These are phyloP conservation scores for Aspergillus carlsbadensis DNA, from an alignment of 495 filamentous ascomycete species.

Conservation along the genomic window DNA sequence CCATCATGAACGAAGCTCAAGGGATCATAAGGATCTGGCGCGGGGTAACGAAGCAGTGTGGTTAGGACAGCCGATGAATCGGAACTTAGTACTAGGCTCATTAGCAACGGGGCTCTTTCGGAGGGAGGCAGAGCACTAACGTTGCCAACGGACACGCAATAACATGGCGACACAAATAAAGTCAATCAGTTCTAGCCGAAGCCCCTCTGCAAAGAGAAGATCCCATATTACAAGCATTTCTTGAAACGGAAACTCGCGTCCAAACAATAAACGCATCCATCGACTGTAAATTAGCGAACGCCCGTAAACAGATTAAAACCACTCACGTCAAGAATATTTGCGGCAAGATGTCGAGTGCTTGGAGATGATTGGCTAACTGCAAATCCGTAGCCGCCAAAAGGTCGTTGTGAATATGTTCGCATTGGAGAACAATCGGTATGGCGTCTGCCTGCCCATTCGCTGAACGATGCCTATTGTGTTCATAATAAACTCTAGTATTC, in stretches of 20 bases:
- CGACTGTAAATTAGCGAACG: constrained; percentile 52
- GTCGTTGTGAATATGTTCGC: constrained; percentile 80
- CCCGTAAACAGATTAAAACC: not conserved
- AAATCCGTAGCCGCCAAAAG: constrained; percentile 75
- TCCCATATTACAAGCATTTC: constrained; percentile 88
- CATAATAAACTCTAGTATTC: constrained; percentile 82
- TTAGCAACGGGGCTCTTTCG: constrained; percentile 20
- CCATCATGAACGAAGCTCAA: constrained; percentile 84
- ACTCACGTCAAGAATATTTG: constrained; percentile 91
- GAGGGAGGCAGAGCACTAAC: constrained; percentile 48
- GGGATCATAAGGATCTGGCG: constrained; percentile 59
- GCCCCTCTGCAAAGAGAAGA: constrained; percentile 82
- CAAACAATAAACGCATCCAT: constrained; percentile 93
- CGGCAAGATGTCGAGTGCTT: constrained; percentile 84
- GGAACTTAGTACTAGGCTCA: constrained; percentile 65
- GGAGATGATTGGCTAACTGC: constrained; percentile 78
- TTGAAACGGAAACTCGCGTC: constrained; percentile 88
- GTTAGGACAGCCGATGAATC: constrained; percentile 85
- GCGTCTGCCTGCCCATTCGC: constrained; percentile 46
- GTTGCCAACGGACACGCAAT: constrained; percentile 84
- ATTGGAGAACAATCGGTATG: constrained; percentile 82
- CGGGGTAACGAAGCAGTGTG: constrained; percentile 76
- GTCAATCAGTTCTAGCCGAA: constrained; percentile 78
- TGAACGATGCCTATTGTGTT: constrained; percentile 49
- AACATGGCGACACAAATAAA: constrained; percentile 93